phyloP scores from a whole-genome alignment of 2,329 filamentous ascomycete genomes.

The Fusarium caatingaense region DNA sequence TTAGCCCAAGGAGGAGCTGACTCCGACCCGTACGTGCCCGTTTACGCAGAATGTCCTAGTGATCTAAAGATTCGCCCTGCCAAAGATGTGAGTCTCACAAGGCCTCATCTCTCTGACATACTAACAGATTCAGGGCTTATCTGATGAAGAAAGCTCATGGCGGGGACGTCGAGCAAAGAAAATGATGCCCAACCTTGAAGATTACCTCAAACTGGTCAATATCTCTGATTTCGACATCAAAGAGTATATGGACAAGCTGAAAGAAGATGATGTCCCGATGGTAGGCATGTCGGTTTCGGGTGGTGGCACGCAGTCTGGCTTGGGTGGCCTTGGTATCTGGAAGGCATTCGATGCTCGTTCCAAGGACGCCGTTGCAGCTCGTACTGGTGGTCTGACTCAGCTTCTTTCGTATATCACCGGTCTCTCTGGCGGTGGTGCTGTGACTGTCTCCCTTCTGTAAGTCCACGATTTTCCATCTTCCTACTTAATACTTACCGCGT shows the following conservation, averaged over 20 bases:
- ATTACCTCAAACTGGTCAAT: conserved; percentile 40
- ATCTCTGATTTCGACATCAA: conserved; percentile 40
- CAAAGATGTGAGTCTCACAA: not conserved
- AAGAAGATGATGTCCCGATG: conserved; percentile 32
- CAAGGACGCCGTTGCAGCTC: conserved; percentile 17
- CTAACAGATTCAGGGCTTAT: conserved; percentile 36
- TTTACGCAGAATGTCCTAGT: conserved; percentile 25
- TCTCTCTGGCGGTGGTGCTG: conserved; percentile 44
- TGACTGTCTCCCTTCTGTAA: conserved; percentile 44
- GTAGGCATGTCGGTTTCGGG: conserved; percentile 45
- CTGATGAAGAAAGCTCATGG: conserved; percentile 40
- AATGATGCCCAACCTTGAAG: conserved; percentile 34
- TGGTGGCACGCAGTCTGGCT: conserved; percentile 46
- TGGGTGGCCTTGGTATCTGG: conserved; percentile 47
- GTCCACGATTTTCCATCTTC: rapidly evolving
- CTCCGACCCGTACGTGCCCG: conserved; percentile 30
- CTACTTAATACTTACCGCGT: rapidly evolving
- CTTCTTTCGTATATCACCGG: conserved; percentile 45
- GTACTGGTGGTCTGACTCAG: conserved; percentile 44
- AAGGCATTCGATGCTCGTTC: conserved; percentile 47
- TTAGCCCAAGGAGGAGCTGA: conserved; percentile 6
- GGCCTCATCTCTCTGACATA: rapidly evolving
- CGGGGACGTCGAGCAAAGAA: conserved; percentile 29
- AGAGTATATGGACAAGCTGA: conserved; percentile 38
- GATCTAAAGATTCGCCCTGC: conserved; percentile 24